Evolutionary conservation across 2,329 filamentous ascomycete genomes (phyloP).

Genomic region (Talaromyces atroroseus): DNA sequence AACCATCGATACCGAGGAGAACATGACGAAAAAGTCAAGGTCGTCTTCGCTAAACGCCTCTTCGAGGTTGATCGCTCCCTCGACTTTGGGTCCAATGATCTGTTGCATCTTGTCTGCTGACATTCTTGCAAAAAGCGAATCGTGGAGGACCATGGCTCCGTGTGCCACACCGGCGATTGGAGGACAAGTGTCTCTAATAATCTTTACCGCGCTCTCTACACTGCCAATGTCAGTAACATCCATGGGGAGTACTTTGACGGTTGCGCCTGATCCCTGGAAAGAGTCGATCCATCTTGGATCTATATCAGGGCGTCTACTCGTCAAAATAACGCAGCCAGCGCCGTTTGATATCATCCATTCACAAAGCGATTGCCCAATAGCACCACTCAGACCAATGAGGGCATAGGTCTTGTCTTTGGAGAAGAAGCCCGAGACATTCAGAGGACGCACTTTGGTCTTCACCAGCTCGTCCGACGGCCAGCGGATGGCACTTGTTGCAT

Average conservation of each 20-base stretch:
- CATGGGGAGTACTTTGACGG: conserved; percentile 24
- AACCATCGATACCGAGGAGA: background rate
- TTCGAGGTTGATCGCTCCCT: conserved; percentile 23
- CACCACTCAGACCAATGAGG: conserved; percentile 54
- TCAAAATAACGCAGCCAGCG: conserved; percentile 47
- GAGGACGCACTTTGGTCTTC: background rate
- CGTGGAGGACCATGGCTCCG: conserved; percentile 40
- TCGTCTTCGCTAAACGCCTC: conserved; percentile 13
- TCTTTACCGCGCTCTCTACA: conserved; percentile 22
- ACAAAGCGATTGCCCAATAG: conserved; percentile 51
- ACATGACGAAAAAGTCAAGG: conserved; percentile 9
- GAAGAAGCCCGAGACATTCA: conserved; percentile 16
- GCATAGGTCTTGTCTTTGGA: conserved; percentile 41
- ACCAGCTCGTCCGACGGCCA: background rate
- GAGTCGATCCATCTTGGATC: conserved; percentile 16
- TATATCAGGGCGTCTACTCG: conserved; percentile 40
- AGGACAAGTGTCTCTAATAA: conserved; percentile 18
- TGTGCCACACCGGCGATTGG: conserved; percentile 43
- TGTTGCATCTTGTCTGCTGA: conserved; percentile 20
- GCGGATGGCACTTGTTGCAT: background rate
- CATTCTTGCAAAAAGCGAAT: conserved; percentile 28
- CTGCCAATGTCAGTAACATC: conserved; percentile 28
- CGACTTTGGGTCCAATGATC: conserved; percentile 12
- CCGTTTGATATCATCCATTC: conserved; percentile 47
- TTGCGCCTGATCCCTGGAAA: conserved; percentile 16